phyloP scores from a whole-genome alignment of 345 rosid genomes.

The Arabidopsis arenosa region DNA sequence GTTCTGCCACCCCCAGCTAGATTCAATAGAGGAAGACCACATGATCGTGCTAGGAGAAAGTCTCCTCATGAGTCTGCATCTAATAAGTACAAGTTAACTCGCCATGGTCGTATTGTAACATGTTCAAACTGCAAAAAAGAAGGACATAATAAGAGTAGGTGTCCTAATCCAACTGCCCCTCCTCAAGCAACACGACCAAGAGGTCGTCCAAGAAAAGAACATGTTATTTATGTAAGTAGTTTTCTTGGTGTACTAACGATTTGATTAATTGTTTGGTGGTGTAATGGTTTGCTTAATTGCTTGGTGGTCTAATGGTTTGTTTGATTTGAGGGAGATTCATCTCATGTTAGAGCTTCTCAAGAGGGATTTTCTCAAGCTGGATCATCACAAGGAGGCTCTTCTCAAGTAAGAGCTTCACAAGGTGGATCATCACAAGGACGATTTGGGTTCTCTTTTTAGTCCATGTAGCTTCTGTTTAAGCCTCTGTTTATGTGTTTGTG shows the following conservation, averaged over 20 bases:
- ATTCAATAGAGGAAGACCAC: background rate
- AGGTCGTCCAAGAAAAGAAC: background rate
- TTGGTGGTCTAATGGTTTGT: background rate
- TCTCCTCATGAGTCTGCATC: background rate
- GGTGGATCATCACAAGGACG: background rate
- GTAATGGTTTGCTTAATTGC: background rate
- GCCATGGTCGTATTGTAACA: background rate
- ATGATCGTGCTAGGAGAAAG: background rate
- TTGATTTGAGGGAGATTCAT: background rate
- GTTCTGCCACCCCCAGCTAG: background rate
- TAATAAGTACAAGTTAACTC: background rate
- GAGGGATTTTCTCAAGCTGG: background rate
- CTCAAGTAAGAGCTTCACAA: background rate
- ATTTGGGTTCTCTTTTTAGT: background rate
- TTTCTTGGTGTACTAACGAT: no score
- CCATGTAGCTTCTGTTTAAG: no score
- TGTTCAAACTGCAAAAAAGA: background rate
- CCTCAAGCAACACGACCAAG: background rate
- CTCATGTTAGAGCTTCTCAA: background rate
- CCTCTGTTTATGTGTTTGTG: no score
- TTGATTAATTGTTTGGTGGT: no score
- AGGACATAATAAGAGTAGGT: background rate
- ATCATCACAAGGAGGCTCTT: background rate
- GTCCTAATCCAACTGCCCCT: background rate
- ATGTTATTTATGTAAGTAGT: no score